These are phyloP conservation scores for Penicillium olsonii DNA, from an alignment of 2,329 filamentous ascomycete species.

Conservation along the genomic window DNA sequence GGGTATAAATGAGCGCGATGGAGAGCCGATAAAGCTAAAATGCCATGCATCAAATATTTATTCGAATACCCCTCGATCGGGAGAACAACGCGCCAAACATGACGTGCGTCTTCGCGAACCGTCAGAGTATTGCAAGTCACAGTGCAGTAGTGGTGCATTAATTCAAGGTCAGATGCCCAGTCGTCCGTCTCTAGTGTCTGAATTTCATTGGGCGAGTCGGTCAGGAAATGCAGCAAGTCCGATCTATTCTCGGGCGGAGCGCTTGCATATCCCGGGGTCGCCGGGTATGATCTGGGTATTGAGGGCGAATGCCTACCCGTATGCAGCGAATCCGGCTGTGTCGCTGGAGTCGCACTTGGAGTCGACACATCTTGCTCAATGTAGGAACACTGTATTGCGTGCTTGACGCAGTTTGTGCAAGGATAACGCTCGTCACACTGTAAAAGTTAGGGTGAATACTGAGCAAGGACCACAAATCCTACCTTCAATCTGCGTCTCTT, in stretches of 20 bases:
- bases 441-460: neutral
- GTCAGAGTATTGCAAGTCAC: conserved; percentile 29
- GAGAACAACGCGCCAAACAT: conserved; percentile 32
- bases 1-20: conserved; percentile 23
- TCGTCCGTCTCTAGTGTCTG: conserved; percentile 9
- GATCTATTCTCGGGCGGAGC: conserved; percentile 5
- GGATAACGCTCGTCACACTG: conserved; percentile 31
- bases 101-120: conserved; percentile 22
- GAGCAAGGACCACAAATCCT: neutral
- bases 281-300: neutral
- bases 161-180: conserved; percentile 38
- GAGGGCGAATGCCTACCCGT: conserved; percentile 1
- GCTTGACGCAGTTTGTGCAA: conserved; percentile 29
- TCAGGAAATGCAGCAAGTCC: conserved; percentile 14
- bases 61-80: conserved; percentile 34
- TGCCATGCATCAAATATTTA: conserved; percentile 34
- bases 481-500: conserved; percentile 29
- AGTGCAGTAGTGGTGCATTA: conserved; percentile 46
- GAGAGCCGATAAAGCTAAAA: conserved; percentile 34
- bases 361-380: conserved; percentile 2
- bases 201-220: conserved; percentile 2
- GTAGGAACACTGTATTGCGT: conserved; percentile 24
- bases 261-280: conserved; percentile 6
- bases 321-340: conserved; percentile 5
- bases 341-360: conserved; percentile 4